Base-by-base conservation (phyloP, 2,329 filamentous ascomycete genomes). In the Ascochyta viciae-villosae region DNA sequence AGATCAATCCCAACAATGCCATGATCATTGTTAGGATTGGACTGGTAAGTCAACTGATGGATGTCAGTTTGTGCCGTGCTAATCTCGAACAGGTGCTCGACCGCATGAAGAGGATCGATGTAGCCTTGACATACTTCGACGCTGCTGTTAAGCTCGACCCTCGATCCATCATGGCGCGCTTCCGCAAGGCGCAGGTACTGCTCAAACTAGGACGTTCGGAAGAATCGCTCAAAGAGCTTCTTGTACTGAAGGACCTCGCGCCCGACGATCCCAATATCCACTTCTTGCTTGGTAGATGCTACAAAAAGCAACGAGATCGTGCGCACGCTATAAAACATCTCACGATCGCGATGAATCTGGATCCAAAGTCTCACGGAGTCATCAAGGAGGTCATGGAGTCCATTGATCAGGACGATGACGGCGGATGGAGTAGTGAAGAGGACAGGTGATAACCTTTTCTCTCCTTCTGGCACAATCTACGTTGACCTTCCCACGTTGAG, bases 311-410 rank as follows among this genome's bases (percentile, higher is more conserved):
- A 54, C 76, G 81, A 27, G 81, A 87, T 56, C 83, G 84, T 66
- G 87, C 87, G 58, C 84, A 87, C 67, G 93, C 95, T n/a, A 90
- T 99, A 57, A 88, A 89, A 57, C 92, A 97, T 75, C 96, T 96
- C 74, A 99, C 95, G 6, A 94, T 93, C 74, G 95, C 95, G 16
- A 81, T 98, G 71, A 96, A 96, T 76, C 80, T 99, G 70, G 95
- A 99, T 81, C 95, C 94, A 27, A 98, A 98, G 88, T 94, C 94
- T 67, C 92, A 91, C 63, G 89, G 91, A 61, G 89, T 92, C 75
- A 97, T 99, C 77, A 99, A 98, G 78, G 92, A 96, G 74, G 92
- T 92, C 16, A 97, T 99, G 79, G 94, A 98, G 80, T 89, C 88
- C 66, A 84, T 98, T 54, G 92, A 96, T 68, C 89, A 92, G 53